Base-by-base conservation (phyloP, 305 asterid genomes). In the Euphrasia arctica region DNA sequence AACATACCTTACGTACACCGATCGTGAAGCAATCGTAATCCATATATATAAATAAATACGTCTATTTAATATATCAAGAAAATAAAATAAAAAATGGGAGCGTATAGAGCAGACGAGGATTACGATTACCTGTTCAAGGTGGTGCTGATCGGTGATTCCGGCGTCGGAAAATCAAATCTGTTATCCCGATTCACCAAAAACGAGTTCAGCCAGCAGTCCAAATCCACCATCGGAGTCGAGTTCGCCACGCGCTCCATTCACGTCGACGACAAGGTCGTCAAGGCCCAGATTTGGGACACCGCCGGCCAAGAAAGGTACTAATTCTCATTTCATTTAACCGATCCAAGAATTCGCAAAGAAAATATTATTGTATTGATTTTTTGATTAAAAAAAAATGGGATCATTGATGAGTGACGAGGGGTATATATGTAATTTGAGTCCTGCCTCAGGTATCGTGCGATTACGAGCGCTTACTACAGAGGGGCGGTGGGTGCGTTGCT, bases 281-380 rank as follows among this genome's bases (percentile, higher is more conserved):
- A 89, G 76, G 97, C 97, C 13, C 97, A 89, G 84, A 89, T 89
- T 73, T 89, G 97, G 97, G 97, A 89, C 71, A 89, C 95, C 15
- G 96, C 96, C 34, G 96, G 96, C 66, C 96, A 89, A 69, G 96
- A 89, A 71, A 83, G 96, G 95, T 86, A 55, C 54, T 18, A 18
- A 18, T 18, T 18, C 22, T 18, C 22, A 18, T 18, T 18, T 18
- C 22, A 18, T 18, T 18, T 18, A 18, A 18, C 22, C 22, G 22
- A 18, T 18, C 22, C 22, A 18, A 18, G 22, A 18, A 18, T 18
- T 18, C 22, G 22, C 22, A 18, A 18, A 18, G 22, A 18, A 18
- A 18, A 18, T 18, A 18, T 18, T 18, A 18, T 18, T 18, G 22
- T 18, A 18, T 18, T 18, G 22, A 18, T 18, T 18, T 18, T 18